Conservation (phyloP, 192 early-diverging fungal species). For the Mortierella hygrophila region DNA sequence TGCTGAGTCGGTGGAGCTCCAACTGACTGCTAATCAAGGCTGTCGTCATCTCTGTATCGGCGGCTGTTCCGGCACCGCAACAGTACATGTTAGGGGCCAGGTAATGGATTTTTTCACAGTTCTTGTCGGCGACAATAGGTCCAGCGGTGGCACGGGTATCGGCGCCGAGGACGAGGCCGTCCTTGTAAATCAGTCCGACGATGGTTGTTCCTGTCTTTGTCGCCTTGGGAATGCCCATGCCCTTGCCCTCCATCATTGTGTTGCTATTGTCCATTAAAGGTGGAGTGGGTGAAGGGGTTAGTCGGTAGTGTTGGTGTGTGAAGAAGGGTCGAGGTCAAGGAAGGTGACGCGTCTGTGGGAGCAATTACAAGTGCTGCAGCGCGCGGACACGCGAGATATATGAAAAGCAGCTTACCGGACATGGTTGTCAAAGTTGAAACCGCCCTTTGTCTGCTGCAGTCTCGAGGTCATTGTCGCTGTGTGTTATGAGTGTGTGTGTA, state of each 20-base stretch:
- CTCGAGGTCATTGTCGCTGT: slow-evolving; percentile 66
- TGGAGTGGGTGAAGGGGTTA: neutral
- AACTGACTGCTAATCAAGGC: slow-evolving; percentile 93
- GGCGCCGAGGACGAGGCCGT: slow-evolving; percentile 94
- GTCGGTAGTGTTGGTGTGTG: neutral
- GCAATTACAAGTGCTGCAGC: neutral
- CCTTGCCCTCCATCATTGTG: slow-evolving; percentile 79
- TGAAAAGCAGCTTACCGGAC: slow-evolving; percentile 65
- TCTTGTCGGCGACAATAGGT: slow-evolving; percentile 98
- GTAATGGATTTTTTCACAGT: slow-evolving; percentile 99
- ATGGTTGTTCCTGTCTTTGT: slow-evolving; percentile 99
- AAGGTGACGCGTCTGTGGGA: slow-evolving; percentile 29
- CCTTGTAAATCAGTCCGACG: slow-evolving; percentile 93
- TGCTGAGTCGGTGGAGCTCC: slow-evolving; percentile 92
- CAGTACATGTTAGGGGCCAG: slow-evolving; percentile 98
- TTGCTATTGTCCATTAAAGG: slow-evolving; percentile 68
- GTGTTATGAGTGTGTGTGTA: neutral
- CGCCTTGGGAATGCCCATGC: slow-evolving; percentile 82
- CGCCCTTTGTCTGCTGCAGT: slow-evolving; percentile 66
- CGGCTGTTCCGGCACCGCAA: slow-evolving; percentile 99
- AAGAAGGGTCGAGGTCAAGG: neutral
- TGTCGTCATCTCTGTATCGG: slow-evolving; percentile 97
- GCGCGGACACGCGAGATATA: neutral
- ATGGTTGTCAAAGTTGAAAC: slow-evolving; percentile 92
- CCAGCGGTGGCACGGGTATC: slow-evolving; percentile 97